These are phyloP conservation scores for Lachnellula arida DNA, from an alignment of 2,329 filamentous ascomycete genomes.

Conservation along the genomic window DNA sequence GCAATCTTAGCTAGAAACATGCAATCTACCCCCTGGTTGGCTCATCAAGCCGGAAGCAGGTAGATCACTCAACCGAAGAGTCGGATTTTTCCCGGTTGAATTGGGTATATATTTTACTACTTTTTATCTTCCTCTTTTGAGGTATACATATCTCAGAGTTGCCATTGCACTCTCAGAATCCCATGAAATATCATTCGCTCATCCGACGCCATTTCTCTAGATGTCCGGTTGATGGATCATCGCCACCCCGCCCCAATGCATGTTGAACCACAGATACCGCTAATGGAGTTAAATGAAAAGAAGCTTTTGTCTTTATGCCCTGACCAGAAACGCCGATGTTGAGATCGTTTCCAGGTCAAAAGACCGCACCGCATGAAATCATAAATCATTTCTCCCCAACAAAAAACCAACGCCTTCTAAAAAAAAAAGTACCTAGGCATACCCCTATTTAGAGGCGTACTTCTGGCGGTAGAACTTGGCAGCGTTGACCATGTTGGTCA, in stretches of 20 bases:
- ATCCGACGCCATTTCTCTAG: slow-evolving; percentile 19
- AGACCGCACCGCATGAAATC: slow-evolving; percentile 14
- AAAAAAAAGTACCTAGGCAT: slow-evolving; percentile 10
- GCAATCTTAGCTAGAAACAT: no score
- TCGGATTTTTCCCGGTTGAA: slow-evolving; percentile 11
- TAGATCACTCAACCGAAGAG: neutral
- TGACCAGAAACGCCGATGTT: slow-evolving; percentile 43
- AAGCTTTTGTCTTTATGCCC: slow-evolving; percentile 31
- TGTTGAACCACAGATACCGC: slow-evolving; percentile 27
- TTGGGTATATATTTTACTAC: slow-evolving; percentile 12
- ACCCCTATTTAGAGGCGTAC: slow-evolving; percentile 48
- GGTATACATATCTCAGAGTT: neutral
- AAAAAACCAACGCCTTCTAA: slow-evolving; percentile 11
- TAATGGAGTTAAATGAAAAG: slow-evolving; percentile 8
- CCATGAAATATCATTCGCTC: neutral
- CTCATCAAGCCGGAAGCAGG: no score
- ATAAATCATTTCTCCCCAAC: slow-evolving; percentile 12
- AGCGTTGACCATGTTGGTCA: slow-evolving; percentile 96
- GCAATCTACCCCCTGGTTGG: no score
- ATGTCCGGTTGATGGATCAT: slow-evolving; percentile 35
- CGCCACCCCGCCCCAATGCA: slow-evolving; percentile 25
- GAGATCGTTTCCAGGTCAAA: slow-evolving; percentile 39
- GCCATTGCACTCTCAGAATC: slow-evolving; percentile 9
- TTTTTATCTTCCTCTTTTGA: slow-evolving; percentile 1
- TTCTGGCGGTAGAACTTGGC: slow-evolving; percentile 95